Percentiles rank a stretch among this genome's conserved stretches.
Conservation (phyloP, 371 early-diverging fungal species). For the Lichtheimia hyalospora region DNA sequence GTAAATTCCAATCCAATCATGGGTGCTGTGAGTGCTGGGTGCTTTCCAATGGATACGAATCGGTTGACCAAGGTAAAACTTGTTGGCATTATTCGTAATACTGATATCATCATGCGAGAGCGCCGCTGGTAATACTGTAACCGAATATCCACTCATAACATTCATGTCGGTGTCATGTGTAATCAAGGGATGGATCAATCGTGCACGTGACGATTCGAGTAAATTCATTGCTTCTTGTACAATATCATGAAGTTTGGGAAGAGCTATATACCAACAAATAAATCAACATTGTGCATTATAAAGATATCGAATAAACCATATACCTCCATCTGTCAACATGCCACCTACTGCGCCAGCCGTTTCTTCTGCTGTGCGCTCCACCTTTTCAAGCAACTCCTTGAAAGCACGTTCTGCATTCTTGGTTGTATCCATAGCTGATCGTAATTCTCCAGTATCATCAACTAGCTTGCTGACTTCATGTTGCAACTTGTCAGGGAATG, state of each 20-base stretch:
- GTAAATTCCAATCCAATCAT: constrained; percentile 95
- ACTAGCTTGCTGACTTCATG: constrained; percentile 37
- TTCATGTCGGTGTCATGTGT: constrained; percentile 50
- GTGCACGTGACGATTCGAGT: constrained; percentile 47
- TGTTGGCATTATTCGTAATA: constrained; percentile 14
- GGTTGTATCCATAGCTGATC: constrained; percentile 37
- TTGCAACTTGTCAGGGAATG: constrained; percentile 31
- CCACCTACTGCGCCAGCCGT: constrained; percentile 56
- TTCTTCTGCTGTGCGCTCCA: constrained; percentile 61
- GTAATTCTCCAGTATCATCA: constrained; percentile 36
- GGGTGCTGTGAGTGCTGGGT: constrained; percentile 63
- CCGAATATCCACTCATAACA: constrained; percentile 49
- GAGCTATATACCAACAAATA: constrained; percentile 15
- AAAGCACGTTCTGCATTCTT: constrained; percentile 59
- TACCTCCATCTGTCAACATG: constrained; percentile 22
- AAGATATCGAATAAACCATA: too few species aligned
- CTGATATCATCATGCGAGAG: background rate
- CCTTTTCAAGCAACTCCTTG: constrained; percentile 57
- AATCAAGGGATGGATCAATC: constrained; percentile 35
- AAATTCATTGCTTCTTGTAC: constrained; percentile 56
- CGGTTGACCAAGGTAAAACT: constrained; percentile 68
- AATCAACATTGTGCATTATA: too few species aligned
- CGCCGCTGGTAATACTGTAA: constrained; percentile 21
- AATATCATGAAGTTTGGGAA: constrained; percentile 58
- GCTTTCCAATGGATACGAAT: constrained; percentile 75